A percentile compares a stretch with the other conserved stretches of the same genome.
Conservation (phyloP, 441 rosid species). For the Melastoma candidum region DNA sequence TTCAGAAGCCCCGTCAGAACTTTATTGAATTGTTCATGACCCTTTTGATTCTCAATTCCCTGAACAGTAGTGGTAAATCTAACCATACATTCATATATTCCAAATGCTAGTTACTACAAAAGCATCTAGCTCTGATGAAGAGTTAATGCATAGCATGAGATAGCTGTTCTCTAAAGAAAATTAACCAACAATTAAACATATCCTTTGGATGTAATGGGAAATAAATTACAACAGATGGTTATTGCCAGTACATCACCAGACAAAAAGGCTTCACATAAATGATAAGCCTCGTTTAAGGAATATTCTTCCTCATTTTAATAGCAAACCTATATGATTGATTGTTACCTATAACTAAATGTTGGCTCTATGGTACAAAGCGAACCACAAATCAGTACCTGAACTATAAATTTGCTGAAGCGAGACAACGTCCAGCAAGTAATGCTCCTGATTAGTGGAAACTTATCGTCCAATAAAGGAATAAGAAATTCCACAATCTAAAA, state of each 20-base stretch:
- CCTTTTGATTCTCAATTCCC: slow-evolving; percentile 67
- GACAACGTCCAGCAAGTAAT: slow-evolving; percentile 99
- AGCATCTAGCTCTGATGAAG: too few species aligned
- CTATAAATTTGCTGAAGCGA: slow-evolving; percentile 92
- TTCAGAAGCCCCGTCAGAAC: slow-evolving; percentile 82
- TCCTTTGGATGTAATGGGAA: too few species aligned
- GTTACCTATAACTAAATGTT: too few species aligned
- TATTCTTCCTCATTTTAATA: too few species aligned
- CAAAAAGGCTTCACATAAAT: too few species aligned
- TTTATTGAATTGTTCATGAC: slow-evolving; percentile 74
- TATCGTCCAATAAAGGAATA: slow-evolving; percentile 88
- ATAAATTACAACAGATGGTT: too few species aligned
- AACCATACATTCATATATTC: slow-evolving; percentile 5
- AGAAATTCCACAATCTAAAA: slow-evolving; percentile 89
- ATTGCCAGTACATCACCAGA: too few species aligned
- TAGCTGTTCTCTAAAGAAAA: too few species aligned
- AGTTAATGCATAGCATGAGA: too few species aligned
- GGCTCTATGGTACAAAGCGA: background rate
- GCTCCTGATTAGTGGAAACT: slow-evolving; percentile 90
- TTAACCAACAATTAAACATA: too few species aligned
- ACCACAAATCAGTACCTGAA: slow-evolving; percentile 49
- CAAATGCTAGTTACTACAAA: background rate
- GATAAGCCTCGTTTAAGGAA: too few species aligned
- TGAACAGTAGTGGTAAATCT: slow-evolving; percentile 18
- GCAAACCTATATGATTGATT: too few species aligned